A percentile compares a stretch with the other conserved stretches of the same genome.
phyloP scores from a whole-genome alignment of 225 moss, liverwort and hornwort genomes.

The Asterella californica region DNA sequence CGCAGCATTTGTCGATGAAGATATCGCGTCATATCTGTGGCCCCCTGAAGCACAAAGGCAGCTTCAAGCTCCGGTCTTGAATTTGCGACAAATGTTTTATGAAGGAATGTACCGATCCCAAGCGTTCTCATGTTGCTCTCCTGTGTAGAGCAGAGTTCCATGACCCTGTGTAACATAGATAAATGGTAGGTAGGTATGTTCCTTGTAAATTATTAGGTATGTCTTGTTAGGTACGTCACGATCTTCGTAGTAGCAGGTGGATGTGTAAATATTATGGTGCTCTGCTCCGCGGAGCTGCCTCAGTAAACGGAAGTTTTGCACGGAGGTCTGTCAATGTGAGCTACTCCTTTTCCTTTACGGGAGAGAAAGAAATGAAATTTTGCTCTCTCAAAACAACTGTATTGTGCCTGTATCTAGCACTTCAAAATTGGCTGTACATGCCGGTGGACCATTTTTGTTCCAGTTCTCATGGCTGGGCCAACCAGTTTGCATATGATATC shows the following conservation, averaged over 20 bases:
- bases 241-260: neutral
- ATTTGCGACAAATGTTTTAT: neutral
- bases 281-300: neutral
- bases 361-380: too few relatives aligned
- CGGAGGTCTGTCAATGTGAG: neutral
- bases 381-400: too few relatives aligned
- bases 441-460: too few relatives aligned
- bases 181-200: neutral
- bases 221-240: neutral
- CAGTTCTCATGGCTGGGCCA: too few relatives aligned
- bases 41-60: neutral
- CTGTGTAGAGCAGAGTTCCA: neutral
- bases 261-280: neutral
- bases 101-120: neutral
- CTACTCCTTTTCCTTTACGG: neutral
- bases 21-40: neutral
- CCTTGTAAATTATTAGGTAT: slow-evolving; percentile 6
- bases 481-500: too few relatives aligned
- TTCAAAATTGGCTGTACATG: too few relatives aligned
- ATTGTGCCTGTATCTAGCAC: too few relatives aligned
- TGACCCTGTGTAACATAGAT: slow-evolving; percentile 8
- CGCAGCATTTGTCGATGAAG: neutral
- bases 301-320: slow-evolving; percentile 8
- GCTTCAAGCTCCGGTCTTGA: neutral
- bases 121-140: neutral